Evolutionary conservation across 129 eudicot species (phyloP), one percentile per base, ranked within the genome.

Genomic region (Chrysanthemum lavandulifolium): DNA sequence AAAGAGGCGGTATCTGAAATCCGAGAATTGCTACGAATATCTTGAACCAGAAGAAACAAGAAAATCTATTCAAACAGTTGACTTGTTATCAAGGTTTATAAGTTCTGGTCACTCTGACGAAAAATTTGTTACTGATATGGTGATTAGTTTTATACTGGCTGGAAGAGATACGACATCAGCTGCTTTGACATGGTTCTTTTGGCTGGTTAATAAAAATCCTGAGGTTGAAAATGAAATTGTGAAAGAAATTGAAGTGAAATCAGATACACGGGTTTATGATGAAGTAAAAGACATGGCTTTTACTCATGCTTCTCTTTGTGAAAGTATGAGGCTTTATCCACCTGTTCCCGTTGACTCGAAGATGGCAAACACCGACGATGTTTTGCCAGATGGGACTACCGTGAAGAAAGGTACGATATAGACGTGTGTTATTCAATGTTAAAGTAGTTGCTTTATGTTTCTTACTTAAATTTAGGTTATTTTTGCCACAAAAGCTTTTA

Each of bases 361-460:
- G 65, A 48, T 33, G 61, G 77, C 77, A 6, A 64, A 0, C n/a
- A 21, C 29, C 21, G 69, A 79, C 33, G 78, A 79, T 40, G 78
- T 89, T 15, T 68, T 82, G 69, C 96, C 91, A 13, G 91, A 84
- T 14, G 91, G 96, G 21, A 84, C 81, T 0, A 29, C 60, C 0
- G 87, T 82, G 25, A 76, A 80, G 63, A 89, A 79, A 80, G 91
- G 95, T 3, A 75, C 13, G 5, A 23, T 72, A 2, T 13, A 13
- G 12, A 3, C 21, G 25, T 47, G 21, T 23, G 2, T 2, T 66
- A 21, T 21, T 21, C 23, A 21, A 21, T 21, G 23, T 21, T 21
- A 21, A 21, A 21, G 23, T 21, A 21, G 23, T n/a, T 56, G 9
- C 15, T 14, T 55, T 16, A 16, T 56, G 19, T 13, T 2, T 16